Conservation (phyloP, 768 basidiomycete species). For the Auricularia heimuer region DNA sequence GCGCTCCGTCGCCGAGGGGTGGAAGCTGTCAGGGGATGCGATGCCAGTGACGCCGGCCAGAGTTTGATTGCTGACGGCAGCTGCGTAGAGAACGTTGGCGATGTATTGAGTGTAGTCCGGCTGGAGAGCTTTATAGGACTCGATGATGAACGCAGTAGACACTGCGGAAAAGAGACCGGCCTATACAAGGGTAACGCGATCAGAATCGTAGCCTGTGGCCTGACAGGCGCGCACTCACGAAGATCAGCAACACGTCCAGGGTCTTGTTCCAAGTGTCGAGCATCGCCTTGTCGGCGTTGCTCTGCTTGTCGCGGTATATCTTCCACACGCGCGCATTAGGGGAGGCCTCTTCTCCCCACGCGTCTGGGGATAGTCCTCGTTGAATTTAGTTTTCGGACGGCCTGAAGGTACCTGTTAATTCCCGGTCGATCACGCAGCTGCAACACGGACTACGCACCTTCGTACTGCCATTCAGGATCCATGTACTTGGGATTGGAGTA, state of each 20-base stretch:
- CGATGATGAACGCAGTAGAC: conserved; percentile 8
- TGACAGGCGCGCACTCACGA: not conserved
- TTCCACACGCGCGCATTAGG: conserved; percentile 7
- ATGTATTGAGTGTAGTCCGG: conserved; percentile 3
- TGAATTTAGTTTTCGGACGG: not conserved
- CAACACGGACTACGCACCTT: too few species aligned
- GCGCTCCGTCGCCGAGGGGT: not conserved
- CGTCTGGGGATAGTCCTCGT: conserved; percentile 9
- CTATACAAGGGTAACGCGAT: not conserved
- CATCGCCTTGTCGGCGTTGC: not conserved
- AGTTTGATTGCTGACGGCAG: not conserved
- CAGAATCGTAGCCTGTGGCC: too few species aligned
- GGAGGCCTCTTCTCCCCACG: conserved; percentile 2
- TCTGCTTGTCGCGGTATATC: conserved; percentile 7
- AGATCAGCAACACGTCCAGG: conserved; percentile 3
- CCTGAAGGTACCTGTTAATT: too few species aligned
- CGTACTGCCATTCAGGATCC: too few species aligned
- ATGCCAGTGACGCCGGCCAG: too few species aligned
- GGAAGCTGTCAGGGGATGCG: not conserved
- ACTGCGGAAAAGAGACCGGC: conserved; percentile 9
- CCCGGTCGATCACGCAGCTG: too few species aligned
- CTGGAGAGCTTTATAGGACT: conserved; percentile 9
- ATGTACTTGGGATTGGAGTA: too few species aligned
- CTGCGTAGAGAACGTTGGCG: not conserved
- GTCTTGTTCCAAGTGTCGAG: conserved; percentile 5